Evolutionary conservation across 805 yeast genomes (phyloP).

Genomic region (Wickerhamiella parazyma): DNA sequence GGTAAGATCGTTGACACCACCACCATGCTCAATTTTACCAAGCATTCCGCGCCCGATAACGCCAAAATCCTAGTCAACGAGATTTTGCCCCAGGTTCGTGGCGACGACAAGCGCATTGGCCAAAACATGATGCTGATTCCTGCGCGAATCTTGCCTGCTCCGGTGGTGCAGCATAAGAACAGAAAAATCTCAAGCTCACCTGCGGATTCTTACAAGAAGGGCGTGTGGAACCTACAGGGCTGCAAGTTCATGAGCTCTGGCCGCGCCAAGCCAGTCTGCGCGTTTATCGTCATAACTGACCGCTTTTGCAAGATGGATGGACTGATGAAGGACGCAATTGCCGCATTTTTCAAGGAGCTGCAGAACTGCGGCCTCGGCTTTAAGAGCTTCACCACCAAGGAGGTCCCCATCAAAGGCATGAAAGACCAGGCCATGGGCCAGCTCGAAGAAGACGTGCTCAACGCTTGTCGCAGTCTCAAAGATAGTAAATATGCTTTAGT

Average conservation of each 20-base stretch:
- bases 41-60: slow-evolving; percentile 6
- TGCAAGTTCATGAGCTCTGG: slow-evolving; percentile 9
- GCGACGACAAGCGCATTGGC: slow-evolving; percentile 97
- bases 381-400: background rate
- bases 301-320: slow-evolving; percentile 7
- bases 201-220: slow-evolving; percentile 8
- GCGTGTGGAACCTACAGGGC: slow-evolving; percentile 9
- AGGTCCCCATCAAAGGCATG: slow-evolving; percentile 6
- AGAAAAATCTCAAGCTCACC: slow-evolving; percentile 3
- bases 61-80: slow-evolving; percentile 9
- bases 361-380: slow-evolving; percentile 8
- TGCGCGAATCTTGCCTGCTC: slow-evolving; percentile 9
- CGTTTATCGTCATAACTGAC: slow-evolving; percentile 7
- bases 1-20: slow-evolving; percentile 8
- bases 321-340: slow-evolving; percentile 6
- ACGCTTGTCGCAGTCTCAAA: slow-evolving; percentile 5
- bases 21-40: slow-evolving; percentile 9
- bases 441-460: slow-evolving; percentile 6
- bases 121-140: slow-evolving; percentile 23
- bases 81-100: slow-evolving; percentile 30
- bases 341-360: slow-evolving; percentile 6
- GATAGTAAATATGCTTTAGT: slow-evolving; percentile 8
- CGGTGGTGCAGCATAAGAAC: slow-evolving; percentile 7
- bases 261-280: slow-evolving; percentile 4
- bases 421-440: background rate